These are phyloP conservation scores for sweet orange (Citrus sinensis) DNA, from an alignment of 345 rosid species.

Conservation along the genomic window DNA sequence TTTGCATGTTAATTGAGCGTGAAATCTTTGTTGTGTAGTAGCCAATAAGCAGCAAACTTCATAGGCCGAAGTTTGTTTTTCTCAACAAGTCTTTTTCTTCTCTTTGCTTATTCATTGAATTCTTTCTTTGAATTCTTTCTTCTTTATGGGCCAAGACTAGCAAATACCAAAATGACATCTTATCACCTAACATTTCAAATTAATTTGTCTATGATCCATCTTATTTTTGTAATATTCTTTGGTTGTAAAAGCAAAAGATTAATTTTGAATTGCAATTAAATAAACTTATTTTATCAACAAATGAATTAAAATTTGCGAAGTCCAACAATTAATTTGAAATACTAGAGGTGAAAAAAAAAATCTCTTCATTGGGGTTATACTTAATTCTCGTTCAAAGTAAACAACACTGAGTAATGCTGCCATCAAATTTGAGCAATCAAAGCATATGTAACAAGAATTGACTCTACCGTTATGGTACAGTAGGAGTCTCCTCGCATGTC, in stretches of 20 bases:
- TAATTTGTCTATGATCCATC: not conserved
- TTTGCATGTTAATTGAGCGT: not conserved
- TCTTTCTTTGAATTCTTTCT: not conserved
- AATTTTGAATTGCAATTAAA: not conserved
- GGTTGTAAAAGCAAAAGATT: no score
- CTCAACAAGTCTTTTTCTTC: not conserved
- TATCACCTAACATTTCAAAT: no score
- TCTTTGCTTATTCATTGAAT: not conserved
- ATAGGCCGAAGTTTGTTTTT: not conserved
- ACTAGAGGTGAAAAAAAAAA: no score
- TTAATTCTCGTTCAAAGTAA: not conserved
- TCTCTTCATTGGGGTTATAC: no score
- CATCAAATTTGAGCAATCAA: no score
- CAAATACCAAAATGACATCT: not conserved
- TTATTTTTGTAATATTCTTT: no score
- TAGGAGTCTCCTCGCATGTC: no score
- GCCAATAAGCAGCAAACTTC: not conserved
- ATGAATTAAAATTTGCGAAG: no score
- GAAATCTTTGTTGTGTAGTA: not conserved
- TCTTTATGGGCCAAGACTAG: not conserved
- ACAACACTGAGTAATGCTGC: not conserved
- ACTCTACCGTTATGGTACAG: no score
- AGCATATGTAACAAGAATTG: no score
- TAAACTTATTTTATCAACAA: not conserved
- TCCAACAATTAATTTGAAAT: no score